Evolutionary conservation across 306 rosid species (phyloP), one percentile per base, ranked within the genome.

Genomic region (Herpetospermum pedunculosum): DNA sequence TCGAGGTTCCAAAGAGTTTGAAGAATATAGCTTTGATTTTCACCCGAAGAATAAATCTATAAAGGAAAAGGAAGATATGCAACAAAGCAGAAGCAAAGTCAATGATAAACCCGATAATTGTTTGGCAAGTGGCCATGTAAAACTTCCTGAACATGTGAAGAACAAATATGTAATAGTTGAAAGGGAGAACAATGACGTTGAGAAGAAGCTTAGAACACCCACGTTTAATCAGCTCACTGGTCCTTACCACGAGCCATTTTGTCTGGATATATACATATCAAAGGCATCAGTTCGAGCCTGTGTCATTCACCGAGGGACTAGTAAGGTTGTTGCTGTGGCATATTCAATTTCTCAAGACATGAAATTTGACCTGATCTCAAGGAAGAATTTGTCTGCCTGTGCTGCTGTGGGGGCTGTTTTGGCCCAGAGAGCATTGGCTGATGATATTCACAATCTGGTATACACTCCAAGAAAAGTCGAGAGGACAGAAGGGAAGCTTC

Each of bases 391-490:
- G 25, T 80, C 82, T 74, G 86, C 98, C 50, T 93, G 96, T 88
- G 87, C 84, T 67, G 97, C 97, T 37, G 96, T 91, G 30, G 97
- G 98, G 52, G 80, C 84, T 53, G 86, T 87, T 81, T 79, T 93
- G 58, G 94, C 92, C 53, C 90, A 89, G 85, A 91, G 97, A 82
- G 91, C 97, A 30, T 78, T 93, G 83, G 94, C 85, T 34, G 96
- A 88, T 82, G 99, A 94, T 77, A 94, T 94, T 68, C 96, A 91
- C 47, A 81, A 87, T 71, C 80, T 88, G 69, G 74, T 87, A 75
- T 94, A 91, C 77, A 87, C 96, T 6, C 96, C 97, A 79, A 87
- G 97, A 77, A 90, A 82, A 79, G 94, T 94, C 48, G 96, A 94
- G 52, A 89, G 78, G 68, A 63, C 75, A 79, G 97, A 89, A 63